Percentiles rank a stretch among this genome's conserved stretches.
These are phyloP conservation scores for Henningerozyma blattae DNA, from an alignment of 805 yeast genomes.

Conservation along the genomic window DNA sequence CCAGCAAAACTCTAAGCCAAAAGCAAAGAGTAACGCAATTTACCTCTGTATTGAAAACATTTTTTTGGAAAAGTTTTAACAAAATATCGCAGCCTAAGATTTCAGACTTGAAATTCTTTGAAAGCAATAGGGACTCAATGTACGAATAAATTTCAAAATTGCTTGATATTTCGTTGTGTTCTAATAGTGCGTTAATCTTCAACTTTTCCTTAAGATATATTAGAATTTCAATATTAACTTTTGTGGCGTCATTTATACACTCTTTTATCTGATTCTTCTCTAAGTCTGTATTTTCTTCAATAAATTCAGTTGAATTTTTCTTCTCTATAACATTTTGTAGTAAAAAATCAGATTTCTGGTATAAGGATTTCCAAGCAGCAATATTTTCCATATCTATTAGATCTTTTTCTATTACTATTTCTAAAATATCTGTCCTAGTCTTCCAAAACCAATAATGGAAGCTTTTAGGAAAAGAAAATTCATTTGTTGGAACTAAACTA, in stretches of 20 bases:
- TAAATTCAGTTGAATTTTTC: no score
- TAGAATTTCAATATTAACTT: not conserved
- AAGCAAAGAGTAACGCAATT: not conserved
- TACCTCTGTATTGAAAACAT: not conserved
- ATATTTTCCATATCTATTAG: slow-evolving; percentile 10
- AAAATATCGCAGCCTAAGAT: not conserved
- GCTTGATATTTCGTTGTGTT: not conserved
- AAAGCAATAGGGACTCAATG: not conserved
- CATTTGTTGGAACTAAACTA: slow-evolving; percentile 9
- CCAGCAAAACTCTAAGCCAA: not conserved
- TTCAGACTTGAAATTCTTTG: not conserved
- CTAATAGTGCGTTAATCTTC: not conserved
- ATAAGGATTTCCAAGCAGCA: no score
- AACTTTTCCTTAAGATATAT: not conserved
- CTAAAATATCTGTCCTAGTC: slow-evolving; percentile 6
- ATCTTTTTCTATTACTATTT: no score
- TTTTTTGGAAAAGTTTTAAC: not conserved
- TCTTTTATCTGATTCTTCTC: not conserved
- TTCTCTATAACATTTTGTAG: no score
- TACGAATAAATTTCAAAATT: not conserved
- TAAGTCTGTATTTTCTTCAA: no score
- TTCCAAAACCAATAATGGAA: slow-evolving; percentile 19
- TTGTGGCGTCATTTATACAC: not conserved
- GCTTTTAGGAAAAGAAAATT: slow-evolving; percentile 11
- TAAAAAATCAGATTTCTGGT: no score